A percentile compares a stretch with the other conserved stretches of the same genome.
Evolutionary conservation across 345 rosid species (phyloP).

Genomic region (Arabidopsis thaliana): DNA sequence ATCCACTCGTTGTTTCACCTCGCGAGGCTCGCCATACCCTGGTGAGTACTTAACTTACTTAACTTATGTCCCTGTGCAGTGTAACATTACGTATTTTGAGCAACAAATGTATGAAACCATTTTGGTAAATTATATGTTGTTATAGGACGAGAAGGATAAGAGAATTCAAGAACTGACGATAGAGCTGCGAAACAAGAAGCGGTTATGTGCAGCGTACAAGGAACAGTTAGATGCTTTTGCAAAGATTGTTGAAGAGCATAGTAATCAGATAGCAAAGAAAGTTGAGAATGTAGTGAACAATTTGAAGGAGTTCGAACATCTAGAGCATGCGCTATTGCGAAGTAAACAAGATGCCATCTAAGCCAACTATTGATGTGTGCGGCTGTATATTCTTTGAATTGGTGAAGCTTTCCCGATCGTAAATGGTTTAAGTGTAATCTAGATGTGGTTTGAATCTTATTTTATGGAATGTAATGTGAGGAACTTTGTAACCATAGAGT

Average conservation of each 20-base stretch:
- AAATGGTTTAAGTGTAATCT: constrained; percentile 8
- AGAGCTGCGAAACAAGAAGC: constrained; percentile 71
- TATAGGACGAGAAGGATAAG: constrained; percentile 71
- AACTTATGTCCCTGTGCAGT: background rate
- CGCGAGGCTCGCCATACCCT: constrained; percentile 84
- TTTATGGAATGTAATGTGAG: constrained; percentile 19
- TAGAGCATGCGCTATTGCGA: constrained; percentile 52
- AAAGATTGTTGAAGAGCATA: constrained; percentile 68
- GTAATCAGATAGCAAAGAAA: constrained; percentile 54
- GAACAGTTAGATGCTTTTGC: constrained; percentile 65
- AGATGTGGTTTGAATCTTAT: constrained; percentile 20
- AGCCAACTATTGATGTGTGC: background rate
- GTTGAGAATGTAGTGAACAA: constrained; percentile 60
- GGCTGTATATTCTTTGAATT: constrained; percentile 15
- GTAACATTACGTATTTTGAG: background rate
- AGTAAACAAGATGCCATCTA: constrained; percentile 44
- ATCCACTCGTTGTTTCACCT: constrained; percentile 73
- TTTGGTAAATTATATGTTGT: background rate
- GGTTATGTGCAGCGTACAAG: constrained; percentile 65
- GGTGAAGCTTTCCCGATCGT: constrained; percentile 16
- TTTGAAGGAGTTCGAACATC: constrained; percentile 59
- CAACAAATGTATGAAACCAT: background rate
- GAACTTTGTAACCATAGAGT: constrained; percentile 11
- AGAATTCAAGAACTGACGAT: constrained; percentile 68
- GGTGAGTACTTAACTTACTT: constrained; percentile 47